Conservation (phyloP, 306 rosid species). For the Inga leiocalycina region DNA sequence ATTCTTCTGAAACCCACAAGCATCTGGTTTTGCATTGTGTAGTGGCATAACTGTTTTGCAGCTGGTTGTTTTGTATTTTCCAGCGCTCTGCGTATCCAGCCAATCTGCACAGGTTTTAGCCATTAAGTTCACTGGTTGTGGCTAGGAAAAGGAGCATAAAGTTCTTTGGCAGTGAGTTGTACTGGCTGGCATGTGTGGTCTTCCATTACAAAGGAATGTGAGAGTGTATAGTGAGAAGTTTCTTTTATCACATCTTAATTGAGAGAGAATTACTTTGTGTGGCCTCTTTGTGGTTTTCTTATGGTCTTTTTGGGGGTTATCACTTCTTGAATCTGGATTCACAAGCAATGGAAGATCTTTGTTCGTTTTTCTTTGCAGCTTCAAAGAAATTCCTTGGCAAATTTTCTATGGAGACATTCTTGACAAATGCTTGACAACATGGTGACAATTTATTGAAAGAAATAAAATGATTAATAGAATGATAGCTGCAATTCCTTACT, state of each 20-base stretch:
- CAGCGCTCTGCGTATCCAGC: not conserved
- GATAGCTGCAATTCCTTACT: not conserved
- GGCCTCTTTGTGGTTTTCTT: not conserved
- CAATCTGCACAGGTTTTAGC: not conserved
- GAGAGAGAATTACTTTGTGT: not conserved
- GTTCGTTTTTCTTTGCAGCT: not conserved
- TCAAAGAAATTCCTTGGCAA: not conserved
- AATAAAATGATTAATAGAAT: not conserved
- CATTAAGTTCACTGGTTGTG: not conserved
- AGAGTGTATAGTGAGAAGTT: not conserved
- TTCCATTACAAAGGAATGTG: not conserved
- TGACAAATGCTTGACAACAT: not conserved
- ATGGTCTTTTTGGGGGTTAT: not conserved
- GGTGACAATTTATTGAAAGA: not conserved
- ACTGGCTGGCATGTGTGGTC: not conserved
- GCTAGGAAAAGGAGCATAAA: not conserved
- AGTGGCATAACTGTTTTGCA: not conserved
- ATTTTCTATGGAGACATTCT: not conserved
- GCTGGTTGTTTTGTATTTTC: not conserved
- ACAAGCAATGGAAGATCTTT: not conserved
- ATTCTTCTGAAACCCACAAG: not conserved
- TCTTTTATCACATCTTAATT: not conserved
- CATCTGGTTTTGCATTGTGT: not conserved
- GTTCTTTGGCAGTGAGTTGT: not conserved
- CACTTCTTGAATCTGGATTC: not conserved